phyloP scores from a whole-genome alignment of 2,329 filamentous ascomycete genomes.

The Elsinoe australis region DNA sequence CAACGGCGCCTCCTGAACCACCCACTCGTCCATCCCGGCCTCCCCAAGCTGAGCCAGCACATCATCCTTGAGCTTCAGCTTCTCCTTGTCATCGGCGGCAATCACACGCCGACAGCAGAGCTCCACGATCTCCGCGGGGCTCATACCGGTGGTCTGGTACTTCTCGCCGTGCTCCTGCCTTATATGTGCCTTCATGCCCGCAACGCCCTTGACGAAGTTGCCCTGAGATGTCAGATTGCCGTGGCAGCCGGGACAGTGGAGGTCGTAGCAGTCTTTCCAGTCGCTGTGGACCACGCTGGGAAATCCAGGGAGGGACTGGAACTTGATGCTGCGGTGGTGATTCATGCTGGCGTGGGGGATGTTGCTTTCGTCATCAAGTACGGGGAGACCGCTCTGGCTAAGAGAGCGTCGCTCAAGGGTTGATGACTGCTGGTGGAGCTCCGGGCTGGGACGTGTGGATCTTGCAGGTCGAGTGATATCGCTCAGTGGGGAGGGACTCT shows the following conservation, averaged over 20 bases:
- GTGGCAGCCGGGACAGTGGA: conserved; percentile 4
- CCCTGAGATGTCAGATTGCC: background rate
- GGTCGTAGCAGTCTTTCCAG: background rate
- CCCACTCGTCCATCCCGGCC: background rate
- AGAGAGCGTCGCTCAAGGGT: background rate
- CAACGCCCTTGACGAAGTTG: background rate
- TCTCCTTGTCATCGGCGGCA: background rate
- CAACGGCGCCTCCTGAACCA: background rate
- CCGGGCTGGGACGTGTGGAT: too few relatives aligned
- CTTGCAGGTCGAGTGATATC: too few relatives aligned
- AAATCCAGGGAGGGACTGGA: background rate
- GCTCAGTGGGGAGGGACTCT: too few relatives aligned
- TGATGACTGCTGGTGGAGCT: too few relatives aligned
- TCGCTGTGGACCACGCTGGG: background rate
- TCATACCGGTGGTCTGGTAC: background rate
- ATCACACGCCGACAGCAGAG: background rate
- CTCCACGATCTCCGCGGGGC: background rate
- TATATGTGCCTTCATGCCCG: background rate
- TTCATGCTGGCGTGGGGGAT: background rate
- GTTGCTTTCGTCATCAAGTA: background rate
- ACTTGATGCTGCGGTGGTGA: background rate
- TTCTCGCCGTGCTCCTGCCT: background rate
- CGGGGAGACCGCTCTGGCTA: background rate
- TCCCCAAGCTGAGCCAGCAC: background rate
- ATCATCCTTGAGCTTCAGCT: background rate